Evolutionary conservation across 495 filamentous ascomycete genomes (phyloP).

Genomic region (Talaromyces nanjingensis): DNA sequence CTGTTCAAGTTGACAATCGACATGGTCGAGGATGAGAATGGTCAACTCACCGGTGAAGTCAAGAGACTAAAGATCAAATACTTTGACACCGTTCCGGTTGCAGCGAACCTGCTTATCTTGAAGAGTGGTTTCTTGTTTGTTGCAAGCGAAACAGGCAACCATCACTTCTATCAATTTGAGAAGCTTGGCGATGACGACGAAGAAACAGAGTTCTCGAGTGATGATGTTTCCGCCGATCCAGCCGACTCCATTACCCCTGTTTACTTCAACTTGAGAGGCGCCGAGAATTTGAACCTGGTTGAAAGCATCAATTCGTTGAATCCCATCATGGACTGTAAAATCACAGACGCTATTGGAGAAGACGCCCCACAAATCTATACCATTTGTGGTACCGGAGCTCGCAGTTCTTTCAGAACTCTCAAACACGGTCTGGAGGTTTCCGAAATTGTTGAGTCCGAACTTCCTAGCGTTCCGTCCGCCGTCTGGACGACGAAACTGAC

Average conservation of each 20-base stretch:
- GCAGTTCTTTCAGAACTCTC: constrained; percentile 82
- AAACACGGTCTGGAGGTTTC: constrained; percentile 90
- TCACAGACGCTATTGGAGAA: constrained; percentile 80
- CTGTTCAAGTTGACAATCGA: constrained; percentile 94
- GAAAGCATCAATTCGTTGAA: constrained; percentile 86
- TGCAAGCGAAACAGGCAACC: constrained; percentile 85
- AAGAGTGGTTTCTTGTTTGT: constrained; percentile 96
- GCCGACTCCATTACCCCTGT: constrained; percentile 60
- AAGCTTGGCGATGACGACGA: constrained; percentile 96
- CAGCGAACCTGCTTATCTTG: constrained; percentile 78
- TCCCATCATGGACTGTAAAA: constrained; percentile 82
- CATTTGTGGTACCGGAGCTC: constrained; percentile 77
- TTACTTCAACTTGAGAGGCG: constrained; percentile 75
- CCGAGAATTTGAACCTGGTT: constrained; percentile 77
- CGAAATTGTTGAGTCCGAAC: constrained; percentile 87
- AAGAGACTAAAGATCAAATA: constrained; percentile 87
- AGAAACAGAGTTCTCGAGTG: constrained; percentile 77
- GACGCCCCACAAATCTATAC: constrained; percentile 97
- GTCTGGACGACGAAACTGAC: constrained; percentile 94
- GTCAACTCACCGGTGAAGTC: constrained; percentile 73
- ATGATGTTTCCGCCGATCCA: constrained; percentile 70
- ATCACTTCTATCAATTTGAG: constrained; percentile 95
- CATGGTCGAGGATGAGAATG: constrained; percentile 75
- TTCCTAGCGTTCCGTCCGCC: constrained; percentile 75
- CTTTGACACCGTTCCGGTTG: constrained; percentile 91